Evolutionary conservation across 2,329 filamentous ascomycete genomes (phyloP).

Genomic region (Fusarium nygamai): DNA sequence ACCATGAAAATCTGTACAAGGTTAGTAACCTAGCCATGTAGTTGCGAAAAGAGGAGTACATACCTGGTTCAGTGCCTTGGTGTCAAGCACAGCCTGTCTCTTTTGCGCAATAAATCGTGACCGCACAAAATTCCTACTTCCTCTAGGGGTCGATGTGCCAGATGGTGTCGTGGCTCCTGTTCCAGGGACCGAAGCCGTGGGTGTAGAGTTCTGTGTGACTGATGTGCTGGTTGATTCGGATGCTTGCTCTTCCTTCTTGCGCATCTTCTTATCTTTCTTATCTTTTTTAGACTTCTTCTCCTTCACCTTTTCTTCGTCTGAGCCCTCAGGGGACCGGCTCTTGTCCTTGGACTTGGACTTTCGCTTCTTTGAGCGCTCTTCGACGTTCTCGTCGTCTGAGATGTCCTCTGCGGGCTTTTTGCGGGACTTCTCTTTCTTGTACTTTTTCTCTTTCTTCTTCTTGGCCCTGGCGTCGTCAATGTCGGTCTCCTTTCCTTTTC

Average conservation of each 20-base stretch:
- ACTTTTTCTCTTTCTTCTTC: slow-evolving; percentile 52
- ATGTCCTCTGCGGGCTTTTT: slow-evolving; percentile 34
- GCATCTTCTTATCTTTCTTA: slow-evolving; percentile 59
- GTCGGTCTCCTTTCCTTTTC: slow-evolving; percentile 46
- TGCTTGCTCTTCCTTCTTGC: slow-evolving; percentile 54
- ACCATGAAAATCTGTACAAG: slow-evolving; percentile 74
- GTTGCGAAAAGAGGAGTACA: slow-evolving; percentile 33
- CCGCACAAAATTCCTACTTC: slow-evolving; percentile 76
- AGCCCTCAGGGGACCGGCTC: slow-evolving; percentile 41
- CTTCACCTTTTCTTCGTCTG: slow-evolving; percentile 43
- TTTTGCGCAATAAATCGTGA: slow-evolving; percentile 90
- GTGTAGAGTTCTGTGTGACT: slow-evolving; percentile 29
- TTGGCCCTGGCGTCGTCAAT: slow-evolving; percentile 34
- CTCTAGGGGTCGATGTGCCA: slow-evolving; percentile 58
- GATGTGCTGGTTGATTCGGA: slow-evolving; percentile 30
- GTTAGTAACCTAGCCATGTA: slow-evolving; percentile 6
- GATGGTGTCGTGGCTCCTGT: slow-evolving; percentile 53
- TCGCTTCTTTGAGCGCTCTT: slow-evolving; percentile 47
- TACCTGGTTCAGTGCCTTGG: slow-evolving; percentile 87
- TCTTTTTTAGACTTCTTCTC: slow-evolving; percentile 54
- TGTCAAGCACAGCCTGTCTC: slow-evolving; percentile 82
- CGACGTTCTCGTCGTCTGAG: slow-evolving; percentile 37
- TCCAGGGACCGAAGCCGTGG: slow-evolving; percentile 47
- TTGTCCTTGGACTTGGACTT: slow-evolving; percentile 47
- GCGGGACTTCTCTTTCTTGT: slow-evolving; percentile 54